phyloP scores from a whole-genome alignment of 2,329 filamentous ascomycete genomes.

The Grosmannia huntii region DNA sequence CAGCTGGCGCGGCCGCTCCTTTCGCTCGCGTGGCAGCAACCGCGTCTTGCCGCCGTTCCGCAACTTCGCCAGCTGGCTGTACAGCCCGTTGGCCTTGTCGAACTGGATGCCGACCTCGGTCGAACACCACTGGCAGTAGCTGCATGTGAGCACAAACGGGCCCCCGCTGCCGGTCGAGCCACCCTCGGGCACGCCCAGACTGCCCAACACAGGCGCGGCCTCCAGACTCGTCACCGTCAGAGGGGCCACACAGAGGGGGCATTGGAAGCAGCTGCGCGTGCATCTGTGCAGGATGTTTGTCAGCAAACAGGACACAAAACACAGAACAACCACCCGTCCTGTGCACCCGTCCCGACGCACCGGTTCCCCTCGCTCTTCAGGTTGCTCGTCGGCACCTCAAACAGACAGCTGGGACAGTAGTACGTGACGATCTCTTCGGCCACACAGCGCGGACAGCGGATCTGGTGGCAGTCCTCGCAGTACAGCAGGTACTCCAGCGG shows the following conservation, averaged over 20 bases:
- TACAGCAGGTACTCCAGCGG: constrained; percentile 89
- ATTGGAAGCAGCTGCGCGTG: constrained; percentile 90
- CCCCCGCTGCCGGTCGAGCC: constrained; percentile 14
- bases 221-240: constrained; percentile 64
- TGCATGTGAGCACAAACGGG: constrained; percentile 71
- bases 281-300: constrained; percentile 42
- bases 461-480: constrained; percentile 95
- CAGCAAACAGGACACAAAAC: neutral
- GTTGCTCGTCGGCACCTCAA: constrained; percentile 88
- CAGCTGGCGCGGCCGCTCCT: constrained; percentile 38
- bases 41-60: constrained; percentile 45
- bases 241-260: constrained; percentile 74
- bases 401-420: constrained; percentile 90
- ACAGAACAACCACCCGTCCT: neutral
- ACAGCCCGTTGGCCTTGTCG: constrained; percentile 77
- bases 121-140: constrained; percentile 88
- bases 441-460: constrained; percentile 84
- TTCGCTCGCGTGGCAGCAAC: constrained; percentile 35
- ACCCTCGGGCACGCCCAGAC: constrained; percentile 30
- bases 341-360: constrained; percentile 32
- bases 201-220: constrained; percentile 29
- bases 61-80: constrained; percentile 62
- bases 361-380: constrained; percentile 87
- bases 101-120: constrained; percentile 83
- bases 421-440: constrained; percentile 89